Evolutionary conservation across 306 rosid genomes (phyloP), one percentile per base, ranked within the genome.

Genomic region (Fragaria nilgerrensis): DNA sequence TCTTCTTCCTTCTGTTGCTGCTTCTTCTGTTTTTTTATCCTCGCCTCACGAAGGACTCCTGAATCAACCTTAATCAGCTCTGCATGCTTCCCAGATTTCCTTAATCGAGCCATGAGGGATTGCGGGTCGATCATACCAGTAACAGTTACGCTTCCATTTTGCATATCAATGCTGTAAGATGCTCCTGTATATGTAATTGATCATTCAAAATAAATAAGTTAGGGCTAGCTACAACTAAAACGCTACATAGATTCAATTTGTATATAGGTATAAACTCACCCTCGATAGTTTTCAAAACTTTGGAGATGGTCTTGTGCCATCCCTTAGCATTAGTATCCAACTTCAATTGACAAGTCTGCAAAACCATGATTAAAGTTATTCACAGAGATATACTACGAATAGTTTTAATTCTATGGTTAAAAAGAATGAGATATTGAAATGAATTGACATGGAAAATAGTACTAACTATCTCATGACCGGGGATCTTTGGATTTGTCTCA

Each of bases 291-390:
- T 14, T 62, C 14, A 74, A 32, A 29, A 82, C 78, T 69, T 63
- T 78, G 65, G 73, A 61, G 47, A 82, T 47, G 56, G 85, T 82
- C 47, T 52, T 82, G 25, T 82, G 82, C 82, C 80, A 82, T 39
- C 77, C 77, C 20, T 72, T 15, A 13, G 70, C 32, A 44, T 27
- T 32, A 50, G 80, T 82, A 43, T 82, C 80, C 68, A 82, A 23
- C 71, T 78, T 75, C 63, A 82, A 23, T 7, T 50, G 19, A 63
- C 83, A 82, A n/a, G 45, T 74, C 86, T 74, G 71, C 74, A 61
- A 25, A 55, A 36, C n/a, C 75, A 75, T 5, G 25, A 37, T 20
- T 9, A 52, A 1, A 32, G 10, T 8, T 17, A 66, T 16, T 12
- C n/a, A 15, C 32, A 55, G 23, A 22, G 15, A 4, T 72, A 13